phyloP scores from a whole-genome alignment of 306 rosid genomes.

The Comarum palustre region DNA sequence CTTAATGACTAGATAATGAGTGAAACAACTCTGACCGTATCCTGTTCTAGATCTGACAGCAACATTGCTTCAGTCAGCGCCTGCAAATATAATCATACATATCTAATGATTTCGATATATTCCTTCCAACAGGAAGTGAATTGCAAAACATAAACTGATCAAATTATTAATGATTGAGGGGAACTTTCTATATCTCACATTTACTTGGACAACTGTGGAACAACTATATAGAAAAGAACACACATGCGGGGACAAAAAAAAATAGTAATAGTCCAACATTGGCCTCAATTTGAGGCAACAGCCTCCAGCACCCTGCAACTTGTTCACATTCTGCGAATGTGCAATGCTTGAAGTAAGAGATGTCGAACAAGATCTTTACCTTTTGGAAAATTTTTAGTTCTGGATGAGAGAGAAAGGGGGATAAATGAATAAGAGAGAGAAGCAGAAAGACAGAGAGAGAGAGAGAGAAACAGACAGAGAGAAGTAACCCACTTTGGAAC shows the following conservation, averaged over 20 bases:
- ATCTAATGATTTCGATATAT: slow-evolving; percentile 2
- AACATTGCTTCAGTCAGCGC: slow-evolving; percentile 80
- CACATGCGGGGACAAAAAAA: neutral
- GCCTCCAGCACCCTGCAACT: neutral
- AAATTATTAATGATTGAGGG: neutral
- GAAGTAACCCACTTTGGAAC: neutral
- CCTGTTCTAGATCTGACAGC: slow-evolving; percentile 74
- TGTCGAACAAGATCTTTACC: slow-evolving; percentile 1
- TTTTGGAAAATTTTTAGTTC: neutral
- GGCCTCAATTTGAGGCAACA: no score
- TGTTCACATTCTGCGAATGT: neutral
- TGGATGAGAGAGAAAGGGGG: neutral
- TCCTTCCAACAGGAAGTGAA: slow-evolving; percentile 8
- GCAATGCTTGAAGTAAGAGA: neutral
- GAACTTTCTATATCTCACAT: neutral
- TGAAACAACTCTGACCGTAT: slow-evolving; percentile 64
- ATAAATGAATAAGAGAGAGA: no score
- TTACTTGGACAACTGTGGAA: neutral
- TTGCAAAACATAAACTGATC: neutral
- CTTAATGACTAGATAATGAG: slow-evolving; percentile 14
- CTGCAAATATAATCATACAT: slow-evolving; percentile 50
- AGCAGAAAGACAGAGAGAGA: no score
- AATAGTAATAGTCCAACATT: no score
- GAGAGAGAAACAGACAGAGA: no score
- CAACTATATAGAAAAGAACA: neutral